These are phyloP conservation scores for Saccharomyces hybrid DNA, from an alignment of 1,139 yeast species.

Conservation along the genomic window DNA sequence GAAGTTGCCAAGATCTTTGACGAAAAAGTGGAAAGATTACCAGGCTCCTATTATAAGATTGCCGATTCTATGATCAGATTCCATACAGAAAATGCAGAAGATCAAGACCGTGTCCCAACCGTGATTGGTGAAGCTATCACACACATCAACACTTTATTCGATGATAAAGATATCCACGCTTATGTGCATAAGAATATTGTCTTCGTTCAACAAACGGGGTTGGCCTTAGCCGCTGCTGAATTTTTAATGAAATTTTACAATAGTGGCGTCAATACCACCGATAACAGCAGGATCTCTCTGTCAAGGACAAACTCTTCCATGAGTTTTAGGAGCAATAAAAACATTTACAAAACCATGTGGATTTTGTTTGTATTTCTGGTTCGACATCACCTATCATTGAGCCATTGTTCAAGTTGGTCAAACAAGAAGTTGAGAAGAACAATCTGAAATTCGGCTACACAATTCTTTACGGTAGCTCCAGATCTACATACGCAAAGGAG, in stretches of 20 bases:
- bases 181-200: slow-evolving; percentile 58
- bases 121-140: slow-evolving; percentile 76
- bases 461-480: slow-evolving; percentile 49
- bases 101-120: slow-evolving; percentile 52
- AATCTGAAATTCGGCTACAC: slow-evolving; percentile 43
- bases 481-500: slow-evolving; percentile 54
- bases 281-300: slow-evolving; percentile 3
- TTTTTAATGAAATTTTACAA: slow-evolving; percentile 33
- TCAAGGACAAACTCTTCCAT: slow-evolving; percentile 5
- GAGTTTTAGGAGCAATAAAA: slow-evolving; percentile 6
- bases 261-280: slow-evolving; percentile 5
- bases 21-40: slow-evolving; percentile 65
- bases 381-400: slow-evolving; percentile 63
- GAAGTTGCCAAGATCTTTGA: slow-evolving; percentile 61
- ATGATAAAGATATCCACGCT: slow-evolving; percentile 61
- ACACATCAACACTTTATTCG: slow-evolving; percentile 68
- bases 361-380: slow-evolving; percentile 46
- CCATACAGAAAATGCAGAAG: slow-evolving; percentile 61
- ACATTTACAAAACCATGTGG: slow-evolving; percentile 15
- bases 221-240: slow-evolving; percentile 45
- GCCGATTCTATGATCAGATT: slow-evolving; percentile 69
- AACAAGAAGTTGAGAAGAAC: slow-evolving; percentile 34
- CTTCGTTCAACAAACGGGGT: slow-evolving; percentile 50
- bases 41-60: slow-evolving; percentile 61
- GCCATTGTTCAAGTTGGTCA: slow-evolving; percentile 54